Evolutionary conservation across 2,329 filamentous ascomycete genomes (phyloP).

Genomic region (Curvularia sp.): DNA sequence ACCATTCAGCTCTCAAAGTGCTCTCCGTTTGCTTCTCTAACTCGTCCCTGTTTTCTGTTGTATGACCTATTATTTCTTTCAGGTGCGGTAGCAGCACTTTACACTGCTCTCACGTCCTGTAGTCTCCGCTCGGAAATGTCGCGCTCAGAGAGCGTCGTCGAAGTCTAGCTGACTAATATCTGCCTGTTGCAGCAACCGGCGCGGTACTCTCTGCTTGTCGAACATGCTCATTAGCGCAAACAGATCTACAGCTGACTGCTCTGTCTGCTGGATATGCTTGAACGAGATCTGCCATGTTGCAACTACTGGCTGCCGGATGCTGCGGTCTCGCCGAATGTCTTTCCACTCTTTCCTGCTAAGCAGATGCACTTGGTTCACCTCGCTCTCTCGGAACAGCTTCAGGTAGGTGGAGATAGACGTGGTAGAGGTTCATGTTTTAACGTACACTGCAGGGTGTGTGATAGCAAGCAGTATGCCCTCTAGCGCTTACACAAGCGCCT

Average conservation of each 20-base stretch:
- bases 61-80: not conserved
- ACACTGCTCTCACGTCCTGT: not conserved
- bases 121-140: not conserved
- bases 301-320: not conserved
- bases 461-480: not conserved
- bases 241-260: not conserved
- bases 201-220: not conserved
- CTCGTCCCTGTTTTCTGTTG: not conserved
- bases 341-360: not conserved
- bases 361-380: not conserved
- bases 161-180: not conserved
- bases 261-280: not conserved
- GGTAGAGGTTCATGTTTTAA: not conserved
- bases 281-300: not conserved
- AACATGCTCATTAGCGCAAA: not conserved
- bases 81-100: not conserved
- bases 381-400: not conserved
- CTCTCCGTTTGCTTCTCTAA: not conserved
- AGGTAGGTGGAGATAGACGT: not conserved
- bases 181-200: not conserved
- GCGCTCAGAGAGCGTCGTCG: not conserved
- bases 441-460: not conserved
- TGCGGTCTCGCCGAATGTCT: not conserved
- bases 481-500: not conserved
- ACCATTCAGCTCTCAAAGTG: not conserved